These are phyloP conservation scores for Calendula officinalis DNA, from an alignment of 129 eudicot genomes.

Conservation along the genomic window DNA sequence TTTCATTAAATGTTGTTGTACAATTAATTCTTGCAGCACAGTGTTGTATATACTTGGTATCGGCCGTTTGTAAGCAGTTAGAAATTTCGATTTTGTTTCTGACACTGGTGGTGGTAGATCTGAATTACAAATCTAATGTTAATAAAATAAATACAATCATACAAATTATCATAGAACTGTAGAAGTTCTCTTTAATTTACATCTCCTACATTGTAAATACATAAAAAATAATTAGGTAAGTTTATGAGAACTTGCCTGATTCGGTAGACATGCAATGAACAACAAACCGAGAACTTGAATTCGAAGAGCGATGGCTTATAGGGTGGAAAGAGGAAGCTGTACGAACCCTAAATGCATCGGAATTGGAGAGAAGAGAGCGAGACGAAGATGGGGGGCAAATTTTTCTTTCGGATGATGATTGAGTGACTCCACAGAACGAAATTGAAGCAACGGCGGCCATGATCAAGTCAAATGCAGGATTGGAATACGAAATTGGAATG, in stretches of 20 bases:
- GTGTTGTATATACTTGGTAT: constrained; percentile 92
- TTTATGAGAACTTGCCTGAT: constrained; percentile 40
- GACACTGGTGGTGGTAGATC: constrained; percentile 61
- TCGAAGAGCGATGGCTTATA: constrained; percentile 30
- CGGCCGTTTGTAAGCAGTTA: constrained; percentile 76
- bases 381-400: constrained; percentile 25
- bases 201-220: neutral
- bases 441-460: constrained; percentile 70
- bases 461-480: constrained; percentile 10
- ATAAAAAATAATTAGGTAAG: constrained; percentile 7
- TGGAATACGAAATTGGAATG: neutral
- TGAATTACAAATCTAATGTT: constrained; percentile 14
- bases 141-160: neutral
- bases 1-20: constrained; percentile 82
- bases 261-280: constrained; percentile 71
- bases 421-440: constrained; percentile 46
- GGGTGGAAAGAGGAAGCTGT: constrained; percentile 29
- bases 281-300: constrained; percentile 39
- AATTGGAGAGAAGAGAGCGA: constrained; percentile 26
- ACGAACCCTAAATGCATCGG: constrained; percentile 43
- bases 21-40: constrained; percentile 80
- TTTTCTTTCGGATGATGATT: constrained; percentile 55
- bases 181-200: neutral
- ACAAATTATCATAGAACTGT: neutral
- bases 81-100: constrained; percentile 71